Evolutionary conservation across 2,329 filamentous ascomycete genomes (phyloP).

Genomic region (Cercospora citrullina): DNA sequence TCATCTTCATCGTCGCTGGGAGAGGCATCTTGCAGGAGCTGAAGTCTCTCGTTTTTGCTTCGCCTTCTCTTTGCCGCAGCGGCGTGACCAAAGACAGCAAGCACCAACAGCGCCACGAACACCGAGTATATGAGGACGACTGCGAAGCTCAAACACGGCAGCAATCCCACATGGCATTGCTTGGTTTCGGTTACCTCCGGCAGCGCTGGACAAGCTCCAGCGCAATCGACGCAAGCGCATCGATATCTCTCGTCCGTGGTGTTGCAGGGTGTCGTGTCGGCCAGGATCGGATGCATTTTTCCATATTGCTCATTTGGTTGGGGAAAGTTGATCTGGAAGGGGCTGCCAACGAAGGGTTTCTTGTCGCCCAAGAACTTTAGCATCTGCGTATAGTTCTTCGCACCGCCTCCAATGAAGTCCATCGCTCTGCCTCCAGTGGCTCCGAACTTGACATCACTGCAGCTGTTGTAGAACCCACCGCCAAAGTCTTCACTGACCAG

Average conservation of each 20-base stretch:
- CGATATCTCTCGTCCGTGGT: slow-evolving; percentile 81
- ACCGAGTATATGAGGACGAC: slow-evolving; percentile 84
- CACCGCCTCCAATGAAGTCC: slow-evolving; percentile 92
- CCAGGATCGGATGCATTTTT: slow-evolving; percentile 69
- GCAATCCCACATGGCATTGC: slow-evolving; percentile 76
- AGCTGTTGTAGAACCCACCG: slow-evolving; percentile 89
- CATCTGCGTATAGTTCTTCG: slow-evolving; percentile 83
- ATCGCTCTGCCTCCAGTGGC: slow-evolving; percentile 92
- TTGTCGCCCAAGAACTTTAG: slow-evolving; percentile 92
- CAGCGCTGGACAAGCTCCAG: slow-evolving; percentile 77
- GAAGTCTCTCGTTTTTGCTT: slow-evolving; percentile 77
- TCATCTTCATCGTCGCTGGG: slow-evolving; percentile 94
- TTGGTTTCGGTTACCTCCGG: slow-evolving; percentile 69
- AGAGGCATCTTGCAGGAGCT: slow-evolving; percentile 78
- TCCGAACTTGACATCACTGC: slow-evolving; percentile 98
- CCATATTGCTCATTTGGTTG: slow-evolving; percentile 60
- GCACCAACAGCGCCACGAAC: slow-evolving; percentile 66
- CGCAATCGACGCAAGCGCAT: slow-evolving; percentile 93
- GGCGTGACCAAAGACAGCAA: slow-evolving; percentile 70
- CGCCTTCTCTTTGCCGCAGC: slow-evolving; percentile 72
- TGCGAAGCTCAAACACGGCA: slow-evolving; percentile 93
- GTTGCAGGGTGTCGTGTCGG: slow-evolving; percentile 82
- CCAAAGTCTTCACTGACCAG: slow-evolving; percentile 82
- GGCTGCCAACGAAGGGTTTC: slow-evolving; percentile 80
- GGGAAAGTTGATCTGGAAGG: slow-evolving; percentile 97